phyloP scores from a whole-genome alignment of 495 filamentous ascomycete species.

The Aspergillus indologenus region DNA sequence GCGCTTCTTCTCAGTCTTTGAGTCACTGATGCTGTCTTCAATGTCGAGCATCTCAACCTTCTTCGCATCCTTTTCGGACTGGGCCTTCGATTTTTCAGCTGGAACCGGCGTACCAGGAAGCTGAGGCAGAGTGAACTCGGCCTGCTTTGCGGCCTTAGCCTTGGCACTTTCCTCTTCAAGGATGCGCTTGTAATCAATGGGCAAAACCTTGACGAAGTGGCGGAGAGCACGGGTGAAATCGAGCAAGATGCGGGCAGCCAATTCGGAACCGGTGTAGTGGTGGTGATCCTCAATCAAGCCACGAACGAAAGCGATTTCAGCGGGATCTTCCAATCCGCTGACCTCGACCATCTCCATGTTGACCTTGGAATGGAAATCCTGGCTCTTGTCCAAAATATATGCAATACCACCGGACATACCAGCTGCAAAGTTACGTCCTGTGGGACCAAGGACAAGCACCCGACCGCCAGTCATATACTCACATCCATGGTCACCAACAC shows the following conservation, averaged over 20 bases:
- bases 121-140: constrained; percentile 79
- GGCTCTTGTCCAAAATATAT: constrained; percentile 89
- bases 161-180: constrained; percentile 82
- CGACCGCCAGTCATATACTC: constrained; percentile 99
- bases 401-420: constrained; percentile 99
- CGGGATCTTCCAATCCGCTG: constrained; percentile 78
- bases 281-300: constrained; percentile 97
- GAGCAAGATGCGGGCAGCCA: constrained; percentile 91
- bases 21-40: constrained; percentile 87
- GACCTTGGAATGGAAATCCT: constrained; percentile 91
- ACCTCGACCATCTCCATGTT: constrained; percentile 99
- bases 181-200: constrained; percentile 96
- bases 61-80: constrained; percentile 53
- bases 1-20: constrained; percentile 88
- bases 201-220: constrained; percentile 91
- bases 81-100: constrained; percentile 55
- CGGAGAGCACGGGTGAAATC: constrained; percentile 94
- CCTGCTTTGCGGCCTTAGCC: constrained; percentile 77
- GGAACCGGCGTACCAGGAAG: constrained; percentile 57
- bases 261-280: constrained; percentile 97
- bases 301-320: constrained; percentile 90
- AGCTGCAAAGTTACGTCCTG: constrained; percentile 98
- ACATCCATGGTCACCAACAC: constrained; percentile 95
- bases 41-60: constrained; percentile 87
- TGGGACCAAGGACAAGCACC: constrained; percentile 82